Conservation (phyloP, 2,329 filamentous ascomycete species). For the Sphaceloma murrayae region DNA sequence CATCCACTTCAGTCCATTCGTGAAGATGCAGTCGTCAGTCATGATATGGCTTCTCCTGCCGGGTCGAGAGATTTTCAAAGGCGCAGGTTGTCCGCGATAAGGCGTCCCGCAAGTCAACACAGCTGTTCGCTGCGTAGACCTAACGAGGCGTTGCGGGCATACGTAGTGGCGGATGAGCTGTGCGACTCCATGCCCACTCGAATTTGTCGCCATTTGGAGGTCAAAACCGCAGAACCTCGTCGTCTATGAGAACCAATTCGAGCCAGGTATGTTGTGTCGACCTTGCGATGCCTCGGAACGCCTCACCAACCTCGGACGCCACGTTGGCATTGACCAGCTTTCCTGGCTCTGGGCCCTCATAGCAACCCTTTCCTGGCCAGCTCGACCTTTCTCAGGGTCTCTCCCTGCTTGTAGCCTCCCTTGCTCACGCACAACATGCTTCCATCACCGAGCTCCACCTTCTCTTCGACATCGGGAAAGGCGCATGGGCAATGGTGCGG, state of each 20-base stretch:
- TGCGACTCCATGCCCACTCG: too few species aligned
- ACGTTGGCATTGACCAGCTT: neutral
- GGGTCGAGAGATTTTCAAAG: neutral
- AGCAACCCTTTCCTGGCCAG: conserved; percentile 69
- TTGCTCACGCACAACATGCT: conserved; percentile 64
- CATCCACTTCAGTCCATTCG: neutral
- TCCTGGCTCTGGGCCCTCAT: conserved; percentile 30
- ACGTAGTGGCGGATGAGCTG: too few species aligned
- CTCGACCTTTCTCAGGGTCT: conserved; percentile 66
- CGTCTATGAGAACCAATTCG: too few species aligned
- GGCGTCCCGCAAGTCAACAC: neutral
- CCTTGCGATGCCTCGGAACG: too few species aligned
- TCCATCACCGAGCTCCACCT: conserved; percentile 64
- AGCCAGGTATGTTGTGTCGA: too few species aligned
- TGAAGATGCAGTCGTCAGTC: neutral
- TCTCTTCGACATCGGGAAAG: conserved; percentile 55
- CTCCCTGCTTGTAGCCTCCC: conserved; percentile 62
- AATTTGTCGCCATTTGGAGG: too few species aligned
- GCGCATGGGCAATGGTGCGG: conserved; percentile 95
- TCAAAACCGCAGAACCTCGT: too few species aligned
- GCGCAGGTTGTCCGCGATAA: neutral
- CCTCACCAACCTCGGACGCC: too few species aligned
- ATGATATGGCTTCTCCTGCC: neutral
- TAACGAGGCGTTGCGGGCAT: too few species aligned
- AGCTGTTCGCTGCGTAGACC: neutral